Evolutionary conservation across 805 yeast genomes (phyloP).

Genomic region (Metschnikowia chrysomelidarum): DNA sequence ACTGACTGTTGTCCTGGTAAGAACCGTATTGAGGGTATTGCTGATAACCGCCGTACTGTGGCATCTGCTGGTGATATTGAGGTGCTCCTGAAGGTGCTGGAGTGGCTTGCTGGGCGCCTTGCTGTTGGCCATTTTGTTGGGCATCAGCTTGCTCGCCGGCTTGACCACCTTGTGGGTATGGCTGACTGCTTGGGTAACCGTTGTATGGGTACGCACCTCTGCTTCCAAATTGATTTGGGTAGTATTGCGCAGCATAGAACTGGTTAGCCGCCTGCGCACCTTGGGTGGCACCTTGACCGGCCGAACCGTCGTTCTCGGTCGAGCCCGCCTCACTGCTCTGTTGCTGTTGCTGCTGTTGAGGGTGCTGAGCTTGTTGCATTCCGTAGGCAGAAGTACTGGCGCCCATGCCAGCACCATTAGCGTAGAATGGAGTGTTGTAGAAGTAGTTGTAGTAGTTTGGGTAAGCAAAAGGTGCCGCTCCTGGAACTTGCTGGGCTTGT

Average conservation of each 20-base stretch:
- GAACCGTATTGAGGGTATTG: constrained; percentile 48
- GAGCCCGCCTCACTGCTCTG: constrained; percentile 13
- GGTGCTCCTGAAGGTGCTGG: constrained; percentile 18
- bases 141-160: constrained; percentile 18
- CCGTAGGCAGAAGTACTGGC: constrained; percentile 18
- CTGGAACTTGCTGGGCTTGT: constrained; percentile 34
- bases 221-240: constrained; percentile 21
- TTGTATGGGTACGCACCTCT: constrained; percentile 24
- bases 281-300: constrained; percentile 15
- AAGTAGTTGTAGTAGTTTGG: constrained; percentile 42
- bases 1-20: constrained; percentile 42
- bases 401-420: constrained; percentile 30
- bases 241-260: constrained; percentile 20
- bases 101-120: constrained; percentile 22
- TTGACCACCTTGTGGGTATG: constrained; percentile 18
- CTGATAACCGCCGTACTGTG: constrained; percentile 46
- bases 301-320: constrained; percentile 13
- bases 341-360: constrained; percentile 22
- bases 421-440: constrained; percentile 42
- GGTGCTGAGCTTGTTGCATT: constrained; percentile 23
- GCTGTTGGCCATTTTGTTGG: constrained; percentile 26
- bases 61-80: constrained; percentile 37
- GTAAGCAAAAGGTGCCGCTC: constrained; percentile 39
- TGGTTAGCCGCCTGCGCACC: constrained; percentile 19
- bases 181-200: constrained; percentile 21